Conservation (phyloP, 371 early-diverging fungal species). For the Capillidium rhysosporum region DNA sequence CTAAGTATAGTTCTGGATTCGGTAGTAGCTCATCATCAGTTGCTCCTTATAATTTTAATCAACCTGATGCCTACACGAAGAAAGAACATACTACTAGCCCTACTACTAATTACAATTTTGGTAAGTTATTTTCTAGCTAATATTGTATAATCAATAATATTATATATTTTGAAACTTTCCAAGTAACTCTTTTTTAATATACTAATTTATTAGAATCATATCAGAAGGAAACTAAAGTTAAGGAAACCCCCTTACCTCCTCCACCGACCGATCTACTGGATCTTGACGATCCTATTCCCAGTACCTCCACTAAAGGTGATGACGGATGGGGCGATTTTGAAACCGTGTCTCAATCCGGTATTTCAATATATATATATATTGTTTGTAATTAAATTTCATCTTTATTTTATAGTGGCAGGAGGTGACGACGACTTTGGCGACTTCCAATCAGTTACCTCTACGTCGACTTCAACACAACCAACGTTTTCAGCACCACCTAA, state of each 20-base stretch:
- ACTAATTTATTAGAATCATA: background rate
- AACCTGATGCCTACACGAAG: too few species aligned
- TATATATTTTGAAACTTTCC: background rate
- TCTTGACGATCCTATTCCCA: background rate
- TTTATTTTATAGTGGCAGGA: background rate
- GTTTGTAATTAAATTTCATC: background rate
- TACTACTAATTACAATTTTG: background rate
- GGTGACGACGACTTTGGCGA: slow-evolving; percentile 16
- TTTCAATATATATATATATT: background rate
- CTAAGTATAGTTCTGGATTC: slow-evolving; percentile 13
- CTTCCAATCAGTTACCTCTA: slow-evolving; percentile 15
- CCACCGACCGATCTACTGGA: background rate
- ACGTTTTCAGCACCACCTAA: background rate
- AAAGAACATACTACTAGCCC: background rate
- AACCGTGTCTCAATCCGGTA: background rate
- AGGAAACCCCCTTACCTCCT: background rate
- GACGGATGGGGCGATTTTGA: slow-evolving; percentile 1
- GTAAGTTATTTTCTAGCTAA: background rate
- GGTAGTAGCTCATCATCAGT: background rate
- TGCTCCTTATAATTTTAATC: background rate
- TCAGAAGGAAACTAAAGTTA: background rate
- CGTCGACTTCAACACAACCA: background rate
- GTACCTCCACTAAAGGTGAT: background rate
- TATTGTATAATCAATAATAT: background rate
- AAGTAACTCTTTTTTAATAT: too few species aligned